Evolutionary conservation across 805 yeast genomes (phyloP), one percentile per base, ranked within the genome.

Genomic region (Metschnikowia cubensis): DNA sequence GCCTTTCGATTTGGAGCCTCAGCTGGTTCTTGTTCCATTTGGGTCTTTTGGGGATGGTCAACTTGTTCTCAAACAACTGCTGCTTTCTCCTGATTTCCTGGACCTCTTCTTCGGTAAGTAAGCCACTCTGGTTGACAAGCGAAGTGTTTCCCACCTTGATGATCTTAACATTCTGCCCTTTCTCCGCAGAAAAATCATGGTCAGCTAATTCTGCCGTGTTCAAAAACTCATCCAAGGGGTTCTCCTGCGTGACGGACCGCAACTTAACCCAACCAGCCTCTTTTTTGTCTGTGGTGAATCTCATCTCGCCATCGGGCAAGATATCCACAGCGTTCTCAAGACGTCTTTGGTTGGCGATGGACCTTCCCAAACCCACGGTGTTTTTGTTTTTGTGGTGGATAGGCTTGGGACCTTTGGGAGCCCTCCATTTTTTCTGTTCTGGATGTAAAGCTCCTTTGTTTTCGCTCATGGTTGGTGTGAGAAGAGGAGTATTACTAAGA

Each of bases 201-300:
- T 90, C 96, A 2, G 97, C 97, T 51, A 94, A 79, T 67, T 89
- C 96, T 1, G 99, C 99, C 6, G 97, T 92, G 62, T 84, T 86
- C 62, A 94, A 79, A 67, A 94, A 91, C 70, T 94, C 99, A 69
- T 94, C 98, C 50, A 94, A 70, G 1, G 97, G 85, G 58, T 86
- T 82, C 66, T 94, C 98, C 61, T 94, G 98, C 0, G 98, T 94
- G 14, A 94, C 95, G 2, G 97, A 90, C 65, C 94, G 81, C 62
- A 94, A 72, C 56, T 90, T 89, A 46, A 88, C 95, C 95, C 96
- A 89, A 54, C 78, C 80, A 13, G 89, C 95, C 63, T 89, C 95
- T 58, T 82, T 87, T 58, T 84, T 85, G 54, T 83, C 86, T 0
- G 96, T 89, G 17, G 96, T 87, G 67, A 89, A 90, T 60, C 96